Evolutionary conservation across 768 basidiomycete genomes (phyloP).

Genomic region (Leccinellum rugosiceps): DNA sequence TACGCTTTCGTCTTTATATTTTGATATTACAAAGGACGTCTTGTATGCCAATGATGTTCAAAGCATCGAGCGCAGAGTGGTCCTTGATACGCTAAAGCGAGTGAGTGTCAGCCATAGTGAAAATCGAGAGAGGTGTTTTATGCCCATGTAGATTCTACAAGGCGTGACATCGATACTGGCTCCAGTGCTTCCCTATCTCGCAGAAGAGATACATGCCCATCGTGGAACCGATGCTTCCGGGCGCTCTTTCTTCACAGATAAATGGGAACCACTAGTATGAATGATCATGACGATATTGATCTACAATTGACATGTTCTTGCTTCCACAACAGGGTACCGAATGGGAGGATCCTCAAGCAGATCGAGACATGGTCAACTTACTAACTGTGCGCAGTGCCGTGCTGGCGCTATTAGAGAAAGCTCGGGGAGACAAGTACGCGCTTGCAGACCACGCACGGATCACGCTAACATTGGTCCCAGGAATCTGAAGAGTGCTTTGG

Average conservation of each 20-base stretch:
- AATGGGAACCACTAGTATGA: slow-evolving; percentile 71
- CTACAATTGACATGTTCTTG: not conserved
- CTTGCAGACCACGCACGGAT: not conserved
- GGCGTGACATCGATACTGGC: slow-evolving; percentile 71
- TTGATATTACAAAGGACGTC: slow-evolving; percentile 87
- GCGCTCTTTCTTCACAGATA: slow-evolving; percentile 63
- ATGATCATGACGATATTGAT: not conserved
- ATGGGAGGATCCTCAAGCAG: slow-evolving; percentile 61
- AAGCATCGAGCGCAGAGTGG: slow-evolving; percentile 54
- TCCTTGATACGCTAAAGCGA: slow-evolving; percentile 69
- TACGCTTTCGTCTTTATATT: slow-evolving; percentile 87
- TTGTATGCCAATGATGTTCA: slow-evolving; percentile 68
- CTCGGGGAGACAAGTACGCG: slow-evolving; percentile 68
- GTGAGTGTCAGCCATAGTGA: slow-evolving; percentile 36
- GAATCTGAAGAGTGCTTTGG: slow-evolving; percentile 69
- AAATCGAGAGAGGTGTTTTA: not conserved
- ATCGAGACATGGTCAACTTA: slow-evolving; percentile 60
- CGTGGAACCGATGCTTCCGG: slow-evolving; percentile 13
- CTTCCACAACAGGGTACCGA: slow-evolving; percentile 40
- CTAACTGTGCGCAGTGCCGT: slow-evolving; percentile 60
- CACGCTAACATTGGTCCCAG: slow-evolving; percentile 36
- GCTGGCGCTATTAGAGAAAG: slow-evolving; percentile 69
- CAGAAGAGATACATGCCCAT: slow-evolving; percentile 74
- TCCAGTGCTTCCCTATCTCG: slow-evolving; percentile 86
- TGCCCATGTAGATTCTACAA: slow-evolving; percentile 49